Evolutionary conservation across 1,284 basidiomycete species (phyloP).

Genomic region (Xerocomus minutiporus): DNA sequence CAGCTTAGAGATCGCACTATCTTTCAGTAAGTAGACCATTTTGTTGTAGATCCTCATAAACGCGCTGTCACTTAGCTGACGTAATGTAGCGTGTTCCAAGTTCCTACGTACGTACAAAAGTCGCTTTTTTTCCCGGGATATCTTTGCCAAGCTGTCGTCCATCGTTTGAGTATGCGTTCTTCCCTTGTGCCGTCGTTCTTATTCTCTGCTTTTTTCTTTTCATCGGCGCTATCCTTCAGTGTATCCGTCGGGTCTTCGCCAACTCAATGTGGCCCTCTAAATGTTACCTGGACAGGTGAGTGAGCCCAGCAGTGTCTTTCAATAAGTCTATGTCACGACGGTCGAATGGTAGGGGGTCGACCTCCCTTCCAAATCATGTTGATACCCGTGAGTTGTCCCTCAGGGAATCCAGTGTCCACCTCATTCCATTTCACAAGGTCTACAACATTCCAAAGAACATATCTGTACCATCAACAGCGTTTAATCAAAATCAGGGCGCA

Average conservation of each 20-base stretch:
- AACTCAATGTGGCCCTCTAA: slow-evolving; percentile 57
- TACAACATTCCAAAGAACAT: slow-evolving; percentile 43
- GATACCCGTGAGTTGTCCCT: slow-evolving; percentile 48
- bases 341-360: slow-evolving; percentile 49
- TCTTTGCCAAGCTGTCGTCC: slow-evolving; percentile 8
- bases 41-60: background rate
- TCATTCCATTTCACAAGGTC: slow-evolving; percentile 20
- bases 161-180: slow-evolving; percentile 24
- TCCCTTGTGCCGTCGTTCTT: slow-evolving; percentile 17
- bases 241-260: slow-evolving; percentile 44
- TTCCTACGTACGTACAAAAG: slow-evolving; percentile 6
- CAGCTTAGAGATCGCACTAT: background rate
- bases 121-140: slow-evolving; percentile 6
- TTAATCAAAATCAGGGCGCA: slow-evolving; percentile 50
- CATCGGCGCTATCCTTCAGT: slow-evolving; percentile 44
- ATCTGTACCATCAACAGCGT: slow-evolving; percentile 53
- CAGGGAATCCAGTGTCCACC: background rate
- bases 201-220: slow-evolving; percentile 20
- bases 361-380: slow-evolving; percentile 58
- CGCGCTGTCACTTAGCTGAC: slow-evolving; percentile 14
- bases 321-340: slow-evolving; percentile 3
- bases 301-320: slow-evolving; percentile 2
- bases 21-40: background rate
- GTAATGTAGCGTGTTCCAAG: slow-evolving; percentile 10
- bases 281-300: slow-evolving; percentile 61